Base-by-base conservation (phyloP, 1,284 basidiomycete species). In the Agaricales sp. region DNA sequence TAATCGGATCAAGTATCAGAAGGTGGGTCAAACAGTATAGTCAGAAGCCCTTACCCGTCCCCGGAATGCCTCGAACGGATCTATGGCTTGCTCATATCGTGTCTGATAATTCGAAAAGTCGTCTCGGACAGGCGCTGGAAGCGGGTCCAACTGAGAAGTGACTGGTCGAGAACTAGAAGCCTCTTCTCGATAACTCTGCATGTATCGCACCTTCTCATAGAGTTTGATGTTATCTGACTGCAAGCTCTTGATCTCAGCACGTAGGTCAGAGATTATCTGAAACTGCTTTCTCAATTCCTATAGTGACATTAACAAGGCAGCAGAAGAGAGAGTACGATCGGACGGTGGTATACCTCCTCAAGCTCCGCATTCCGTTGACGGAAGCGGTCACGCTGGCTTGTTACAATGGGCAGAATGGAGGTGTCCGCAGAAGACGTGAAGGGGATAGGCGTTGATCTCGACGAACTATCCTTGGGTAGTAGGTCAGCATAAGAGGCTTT, bases 11-110 rank as follows among this genome's bases (percentile, higher is more conserved):
- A 23, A 35, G 44, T 35, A 48, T 37, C 6, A 37, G 20, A 46
- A 53, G 21, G 50, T 52, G 53, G 6, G 6, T 3, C 35, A 46
- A 20, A 46, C 37, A 47, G 24, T 38, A 26, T 35, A 14, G 37
- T 50, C 41, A 47, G 30, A 18, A n/a, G 25, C 14, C 77, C 90
- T 60, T 59, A 94, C 93, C 61, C 91, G 74, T 2, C 94, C 93
- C 52, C 92, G 81, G 75, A 99, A 98, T 2, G 88, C 90, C 64
- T 97, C 92, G 63, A 98, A 99, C 0, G 95, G 95, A 61, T 99
- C 97, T 80, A 98, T 91, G 45, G 87, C 80, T 63, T 96, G 91
- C 62, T 99, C 94, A 62, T 98, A 98, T 62, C 90, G 78, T 53
- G 86, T 79, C 49, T 87, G 82, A 65, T 98, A 99, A 62, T 85